Base-by-base conservation (phyloP, 306 rosid genomes). In the Quercus variabilis region DNA sequence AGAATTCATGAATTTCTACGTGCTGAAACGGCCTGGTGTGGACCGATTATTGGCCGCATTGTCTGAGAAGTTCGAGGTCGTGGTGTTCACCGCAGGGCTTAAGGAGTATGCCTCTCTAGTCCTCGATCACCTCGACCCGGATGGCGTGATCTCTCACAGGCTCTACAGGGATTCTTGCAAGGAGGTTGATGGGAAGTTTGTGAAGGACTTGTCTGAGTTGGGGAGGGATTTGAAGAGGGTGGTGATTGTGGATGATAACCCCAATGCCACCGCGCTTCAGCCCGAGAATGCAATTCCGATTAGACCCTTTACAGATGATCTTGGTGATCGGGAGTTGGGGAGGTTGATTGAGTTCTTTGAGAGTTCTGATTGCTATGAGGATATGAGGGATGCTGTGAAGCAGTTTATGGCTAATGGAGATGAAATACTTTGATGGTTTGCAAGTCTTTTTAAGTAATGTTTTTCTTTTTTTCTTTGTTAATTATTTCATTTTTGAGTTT, bases 221-320 rank as follows among this genome's bases (percentile, higher is more conserved):
- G 98, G 97, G 14, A 79, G 97, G 77, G 97, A 95, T 57, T 75
- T 95, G 84, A 81, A 81, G 17, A 82, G 85, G 20, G 94, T 81
- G 4, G 94, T 93, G 4, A 89, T 95, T 11, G 93, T 95, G 6
- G 99, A 95, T 19, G 99, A 95, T 19, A 95, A 95, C 74, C 99
- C 99, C 3, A 91, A 88, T 64, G 89, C 97, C 0, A 93, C 86
- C 17, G 23, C 71, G 31, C 56, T 84, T 1, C 99, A 95, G 75
- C 99, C 99, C 12, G 89, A 85, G 25, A 95, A 95, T 5, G 99
- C 92, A 0, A 89, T 95, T 41, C 86, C 84, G 18, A 87, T 95
- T 31, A 21, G 30, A 5, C 89, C 98, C 1, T 95, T 95, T 67
- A 78, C 87, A 2, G 90, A 91, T 31, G 93, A 95, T 76, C 55